phyloP scores from a whole-genome alignment of 352 stramenopile genomes.

The Phytopythium oedochilum region DNA sequence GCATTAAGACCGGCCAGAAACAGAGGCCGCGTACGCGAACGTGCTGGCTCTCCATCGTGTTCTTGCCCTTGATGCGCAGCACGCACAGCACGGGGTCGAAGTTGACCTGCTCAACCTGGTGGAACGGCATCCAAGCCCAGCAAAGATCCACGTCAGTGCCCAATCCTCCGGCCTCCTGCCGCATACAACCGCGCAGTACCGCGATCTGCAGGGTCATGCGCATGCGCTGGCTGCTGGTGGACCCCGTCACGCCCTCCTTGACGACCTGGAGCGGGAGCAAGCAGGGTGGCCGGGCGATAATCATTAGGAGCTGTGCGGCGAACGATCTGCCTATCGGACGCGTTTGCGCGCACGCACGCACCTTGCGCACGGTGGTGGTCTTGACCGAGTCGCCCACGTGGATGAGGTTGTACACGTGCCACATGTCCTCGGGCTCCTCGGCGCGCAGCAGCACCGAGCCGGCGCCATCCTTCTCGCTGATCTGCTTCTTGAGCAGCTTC shows the following conservation, averaged over 20 bases:
- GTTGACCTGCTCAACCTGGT: slow-evolving; percentile 93
- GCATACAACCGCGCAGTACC: slow-evolving; percentile 16
- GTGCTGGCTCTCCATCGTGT: slow-evolving; percentile 92
- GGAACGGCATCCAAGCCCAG: no score
- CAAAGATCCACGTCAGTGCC: background rate
- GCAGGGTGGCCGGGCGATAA: no score
- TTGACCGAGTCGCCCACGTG: slow-evolving; percentile 92
- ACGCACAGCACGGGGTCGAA: slow-evolving; percentile 93
- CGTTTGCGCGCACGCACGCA: slow-evolving; percentile 23
- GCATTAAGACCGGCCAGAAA: background rate
- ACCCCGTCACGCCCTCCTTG: slow-evolving; percentile 94
- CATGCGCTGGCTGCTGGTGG: slow-evolving; percentile 93
- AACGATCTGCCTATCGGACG: no score
- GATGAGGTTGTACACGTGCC: slow-evolving; percentile 98
- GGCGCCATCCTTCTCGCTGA: slow-evolving; percentile 94
- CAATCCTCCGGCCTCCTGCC: background rate
- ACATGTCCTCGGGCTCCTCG: slow-evolving; percentile 97
- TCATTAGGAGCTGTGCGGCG: no score
- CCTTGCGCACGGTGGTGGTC: slow-evolving; percentile 97
- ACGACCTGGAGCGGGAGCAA: slow-evolving; percentile 74
- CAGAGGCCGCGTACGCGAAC: slow-evolving; percentile 74
- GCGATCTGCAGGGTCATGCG: slow-evolving; percentile 95
- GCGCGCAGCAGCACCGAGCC: slow-evolving; percentile 91
- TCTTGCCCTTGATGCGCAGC: slow-evolving; percentile 94
- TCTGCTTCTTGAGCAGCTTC: slow-evolving; percentile 91